Conservation (phyloP, 2,329 filamentous ascomycete genomes). For the Cadophora sp. region DNA sequence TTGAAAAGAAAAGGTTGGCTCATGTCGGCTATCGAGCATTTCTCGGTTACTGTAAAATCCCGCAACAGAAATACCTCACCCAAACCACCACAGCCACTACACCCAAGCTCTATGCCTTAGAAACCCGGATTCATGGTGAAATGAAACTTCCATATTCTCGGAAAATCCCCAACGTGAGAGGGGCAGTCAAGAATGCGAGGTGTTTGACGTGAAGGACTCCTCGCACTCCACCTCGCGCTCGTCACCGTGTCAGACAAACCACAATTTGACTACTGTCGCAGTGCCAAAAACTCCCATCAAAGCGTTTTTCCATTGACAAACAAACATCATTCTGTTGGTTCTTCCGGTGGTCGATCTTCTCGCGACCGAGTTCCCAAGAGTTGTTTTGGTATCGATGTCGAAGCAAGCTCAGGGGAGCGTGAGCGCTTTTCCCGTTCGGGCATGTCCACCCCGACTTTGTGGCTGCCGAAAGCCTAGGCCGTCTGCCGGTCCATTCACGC, state of each 20-base stretch:
- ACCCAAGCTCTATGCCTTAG: neutral
- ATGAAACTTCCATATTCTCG: neutral
- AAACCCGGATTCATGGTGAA: neutral
- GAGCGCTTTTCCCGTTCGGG: neutral
- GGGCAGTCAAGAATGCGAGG: neutral
- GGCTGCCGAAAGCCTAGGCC: neutral
- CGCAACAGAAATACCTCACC: slow-evolving; percentile 21
- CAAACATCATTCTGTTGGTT: no score
- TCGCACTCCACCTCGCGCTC: no score
- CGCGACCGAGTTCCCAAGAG: neutral
- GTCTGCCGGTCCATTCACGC: neutral
- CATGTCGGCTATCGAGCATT: slow-evolving; percentile 4
- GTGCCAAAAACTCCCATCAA: no score
- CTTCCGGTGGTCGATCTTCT: no score
- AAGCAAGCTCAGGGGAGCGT: slow-evolving; percentile 10
- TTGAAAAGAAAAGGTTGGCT: slow-evolving; percentile 7
- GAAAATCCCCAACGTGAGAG: neutral
- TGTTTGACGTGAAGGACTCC: no score
- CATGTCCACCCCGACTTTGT: slow-evolving; percentile 6
- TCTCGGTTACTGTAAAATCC: slow-evolving; percentile 9
- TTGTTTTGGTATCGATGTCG: slow-evolving; percentile 8
- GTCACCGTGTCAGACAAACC: no score
- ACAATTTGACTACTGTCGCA: no score
- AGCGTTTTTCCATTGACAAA: no score
- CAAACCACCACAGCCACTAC: slow-evolving; percentile 12